Conservation (phyloP, 2,329 filamentous ascomycete genomes). For the Coleophoma crateriformis region DNA sequence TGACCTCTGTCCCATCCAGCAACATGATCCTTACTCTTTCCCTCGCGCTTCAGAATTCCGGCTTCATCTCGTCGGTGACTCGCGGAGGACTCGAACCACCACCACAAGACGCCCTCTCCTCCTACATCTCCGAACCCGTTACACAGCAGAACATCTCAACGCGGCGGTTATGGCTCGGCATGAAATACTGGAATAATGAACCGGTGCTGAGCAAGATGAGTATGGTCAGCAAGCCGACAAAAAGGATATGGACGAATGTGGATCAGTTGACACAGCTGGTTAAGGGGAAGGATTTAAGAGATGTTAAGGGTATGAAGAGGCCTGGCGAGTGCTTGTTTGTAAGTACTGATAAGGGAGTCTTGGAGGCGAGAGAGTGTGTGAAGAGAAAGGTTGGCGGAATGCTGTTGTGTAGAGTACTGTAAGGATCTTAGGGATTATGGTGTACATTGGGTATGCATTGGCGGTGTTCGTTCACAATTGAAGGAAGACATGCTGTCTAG, state of each 20-base stretch:
- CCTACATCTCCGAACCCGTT: conserved; percentile 41
- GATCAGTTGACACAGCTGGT: conserved; percentile 51
- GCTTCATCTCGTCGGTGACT: conserved; percentile 63
- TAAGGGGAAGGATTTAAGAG: conserved; percentile 49
- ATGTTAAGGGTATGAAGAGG: conserved; percentile 58
- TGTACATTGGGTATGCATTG: conserved; percentile 9
- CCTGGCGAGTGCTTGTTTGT: conserved; percentile 67
- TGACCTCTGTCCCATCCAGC: conserved; percentile 64
- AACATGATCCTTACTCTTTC: conserved; percentile 60
- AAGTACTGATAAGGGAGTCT: conserved; percentile 59
- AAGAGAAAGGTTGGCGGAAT: conserved; percentile 64
- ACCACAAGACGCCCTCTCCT: conserved; percentile 38
- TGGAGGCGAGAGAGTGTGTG: conserved; percentile 66
- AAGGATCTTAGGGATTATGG: conserved; percentile 10
- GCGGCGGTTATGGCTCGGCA: conserved; percentile 62
- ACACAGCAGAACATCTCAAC: conserved; percentile 55
- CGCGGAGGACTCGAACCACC: conserved; percentile 56
- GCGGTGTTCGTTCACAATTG: conserved; percentile 5
- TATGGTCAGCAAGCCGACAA: conserved; percentile 63
- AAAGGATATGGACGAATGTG: conserved; percentile 57
- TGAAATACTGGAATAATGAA: conserved; percentile 71
- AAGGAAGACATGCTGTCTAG: not conserved
- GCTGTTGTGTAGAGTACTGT: conserved; percentile 57
- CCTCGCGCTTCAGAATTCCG: conserved; percentile 61
- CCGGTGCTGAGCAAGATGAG: conserved; percentile 60